Base-by-base conservation (phyloP, 805 yeast genomes). In the Candida sonorensis region DNA sequence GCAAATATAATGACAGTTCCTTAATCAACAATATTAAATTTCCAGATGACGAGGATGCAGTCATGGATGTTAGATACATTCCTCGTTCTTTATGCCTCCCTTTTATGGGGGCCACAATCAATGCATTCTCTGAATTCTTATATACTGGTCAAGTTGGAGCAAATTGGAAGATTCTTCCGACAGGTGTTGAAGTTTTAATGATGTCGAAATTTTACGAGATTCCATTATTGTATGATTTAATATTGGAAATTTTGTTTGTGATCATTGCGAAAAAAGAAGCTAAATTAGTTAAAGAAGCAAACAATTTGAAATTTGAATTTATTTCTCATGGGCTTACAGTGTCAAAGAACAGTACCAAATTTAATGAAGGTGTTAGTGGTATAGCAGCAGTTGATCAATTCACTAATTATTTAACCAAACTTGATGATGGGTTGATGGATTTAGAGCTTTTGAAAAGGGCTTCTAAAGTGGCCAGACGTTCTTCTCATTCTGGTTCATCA, bases 91-190 rank as follows among this genome's bases (percentile, higher is more conserved):
- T 83, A 17, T 81, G 77, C 42, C 51, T 83, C 41, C 92, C 94
- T 4, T 80, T 77, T 57, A 53, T 76, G 3, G 74, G 79, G 1
- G 51, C 60, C 1, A 71, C 85, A 0, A 72, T 81, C 11, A 66
- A 66, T 35, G 86, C 86, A 3, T 70, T 81, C 41, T 62, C 78
- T 17, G 92, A 82, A 48, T 83, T 75, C 51, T 62, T 83, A 34
- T 81, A 78, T 46, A 82, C 88, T 5, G 94, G 92, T 1, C 87
- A 81, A 53, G 72, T 83, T 15, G 85, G 85, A 17, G 74, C 78
- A 33, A 77, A 72, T 44, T 81, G 90, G 90, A 56, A 67, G n/a
- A 55, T 82, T 24, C 62, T 72, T 2, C 90, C 92, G 0, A 76
- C 82, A 0, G 71, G 81, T 0, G 62, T 81, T 24, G 86, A 81